Evolutionary conservation across 1,139 yeast genomes (phyloP).

Genomic region (Candida tetrigidarum): DNA sequence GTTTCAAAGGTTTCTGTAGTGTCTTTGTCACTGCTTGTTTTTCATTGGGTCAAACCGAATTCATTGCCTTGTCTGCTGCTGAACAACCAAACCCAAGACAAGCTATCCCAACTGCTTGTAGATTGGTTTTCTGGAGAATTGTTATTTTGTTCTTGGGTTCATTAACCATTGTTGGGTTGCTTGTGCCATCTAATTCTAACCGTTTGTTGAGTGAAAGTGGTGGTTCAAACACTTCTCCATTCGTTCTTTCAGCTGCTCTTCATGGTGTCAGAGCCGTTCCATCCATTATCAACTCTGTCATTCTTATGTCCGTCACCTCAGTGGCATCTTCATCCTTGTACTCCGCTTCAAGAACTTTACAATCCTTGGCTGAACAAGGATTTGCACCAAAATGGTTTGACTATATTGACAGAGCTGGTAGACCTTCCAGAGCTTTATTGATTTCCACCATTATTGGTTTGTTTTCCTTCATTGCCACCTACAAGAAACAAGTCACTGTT

Average conservation of each 20-base stretch:
- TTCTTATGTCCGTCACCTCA: constrained; percentile 48
- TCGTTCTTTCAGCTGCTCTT: constrained; percentile 45
- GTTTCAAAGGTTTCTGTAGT: constrained; percentile 43
- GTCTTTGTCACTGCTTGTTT: constrained; percentile 45
- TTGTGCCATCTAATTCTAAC: constrained; percentile 44
- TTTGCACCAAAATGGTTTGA: constrained; percentile 47
- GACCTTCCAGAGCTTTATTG: constrained; percentile 46
- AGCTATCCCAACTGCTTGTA: constrained; percentile 47
- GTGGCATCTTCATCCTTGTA: constrained; percentile 51
- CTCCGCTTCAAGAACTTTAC: constrained; percentile 48
- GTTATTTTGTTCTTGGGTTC: constrained; percentile 45
- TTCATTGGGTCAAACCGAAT: constrained; percentile 45
- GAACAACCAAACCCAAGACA: constrained; percentile 45
- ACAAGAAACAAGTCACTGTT: constrained; percentile 42
- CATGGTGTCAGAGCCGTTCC: constrained; percentile 45
- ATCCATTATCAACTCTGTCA: constrained; percentile 47
- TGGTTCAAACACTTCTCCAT: constrained; percentile 47
- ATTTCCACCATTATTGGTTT: constrained; percentile 36
- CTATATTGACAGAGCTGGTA: constrained; percentile 46
- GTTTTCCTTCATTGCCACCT: constrained; percentile 43
- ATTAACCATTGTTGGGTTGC: constrained; percentile 44
- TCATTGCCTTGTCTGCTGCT: constrained; percentile 44
- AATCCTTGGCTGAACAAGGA: constrained; percentile 47
- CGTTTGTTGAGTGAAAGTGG: constrained; percentile 44
- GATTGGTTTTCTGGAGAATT: constrained; percentile 44